Conservation (phyloP, 2,329 filamentous ascomycete species). For the Graphilbum fragrans region DNA sequence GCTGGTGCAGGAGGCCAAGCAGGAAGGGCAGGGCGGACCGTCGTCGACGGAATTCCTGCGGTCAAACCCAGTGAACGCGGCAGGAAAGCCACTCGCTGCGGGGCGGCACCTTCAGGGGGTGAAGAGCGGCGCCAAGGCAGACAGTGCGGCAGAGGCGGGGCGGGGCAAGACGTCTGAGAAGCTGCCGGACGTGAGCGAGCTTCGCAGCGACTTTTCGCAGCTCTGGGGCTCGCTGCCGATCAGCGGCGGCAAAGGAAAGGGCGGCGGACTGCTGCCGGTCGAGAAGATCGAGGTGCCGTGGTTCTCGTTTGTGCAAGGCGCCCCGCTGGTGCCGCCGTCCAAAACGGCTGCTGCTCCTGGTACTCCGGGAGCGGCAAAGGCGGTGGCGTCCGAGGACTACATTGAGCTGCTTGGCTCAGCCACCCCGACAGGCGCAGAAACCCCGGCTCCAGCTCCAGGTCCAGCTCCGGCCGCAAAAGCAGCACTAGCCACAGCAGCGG, state of each 20-base stretch:
- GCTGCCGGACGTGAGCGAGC: constrained; percentile 16
- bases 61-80: neutral
- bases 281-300: constrained; percentile 9
- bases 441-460: neutral
- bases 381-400: constrained; percentile 3
- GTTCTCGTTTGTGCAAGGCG: constrained; percentile 9
- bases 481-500: constrained; percentile 6
- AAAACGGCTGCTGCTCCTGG: neutral
- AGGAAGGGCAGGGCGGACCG: constrained; percentile 52
- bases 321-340: neutral
- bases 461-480: neutral
- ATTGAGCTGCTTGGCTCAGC: constrained; percentile 6
- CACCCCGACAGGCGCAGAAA: neutral
- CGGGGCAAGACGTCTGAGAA: neutral
- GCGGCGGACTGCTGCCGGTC: neutral
- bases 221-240: constrained; percentile 17
- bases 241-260: constrained; percentile 4
- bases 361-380: neutral
- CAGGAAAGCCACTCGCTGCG: neutral
- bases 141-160: neutral
- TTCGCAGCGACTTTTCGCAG: constrained; percentile 33
- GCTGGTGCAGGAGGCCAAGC: constrained; percentile 55
- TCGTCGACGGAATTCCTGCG: constrained; percentile 52
- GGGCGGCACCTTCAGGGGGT: constrained; percentile 6
- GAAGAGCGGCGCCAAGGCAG: neutral